Evolutionary conservation across 2,329 filamentous ascomycete species (phyloP).

Genomic region (Dactylellina drechsleri): DNA sequence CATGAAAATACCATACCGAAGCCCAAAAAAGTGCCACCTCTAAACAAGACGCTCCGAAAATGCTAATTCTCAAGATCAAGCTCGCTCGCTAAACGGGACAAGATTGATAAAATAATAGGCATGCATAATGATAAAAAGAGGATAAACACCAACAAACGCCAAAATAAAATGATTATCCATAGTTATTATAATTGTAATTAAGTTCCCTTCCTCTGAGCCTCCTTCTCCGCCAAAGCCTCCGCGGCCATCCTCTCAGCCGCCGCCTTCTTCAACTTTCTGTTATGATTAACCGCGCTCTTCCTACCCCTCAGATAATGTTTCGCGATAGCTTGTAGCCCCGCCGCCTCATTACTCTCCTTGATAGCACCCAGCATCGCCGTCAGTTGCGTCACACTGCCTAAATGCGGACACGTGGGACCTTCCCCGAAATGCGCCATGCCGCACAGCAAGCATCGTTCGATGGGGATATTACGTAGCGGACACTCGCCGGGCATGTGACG

Average conservation of each 20-base stretch:
- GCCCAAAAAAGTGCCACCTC: background rate
- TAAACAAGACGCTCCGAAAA: background rate
- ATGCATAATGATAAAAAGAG: background rate
- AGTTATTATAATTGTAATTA: background rate
- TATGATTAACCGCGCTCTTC: slow-evolving; percentile 68
- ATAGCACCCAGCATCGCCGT: slow-evolving; percentile 72
- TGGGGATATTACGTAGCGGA: slow-evolving; percentile 69
- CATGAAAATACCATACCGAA: background rate
- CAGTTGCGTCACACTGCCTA: slow-evolving; percentile 72
- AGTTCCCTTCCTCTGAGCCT: slow-evolving; percentile 40
- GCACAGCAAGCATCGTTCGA: slow-evolving; percentile 73
- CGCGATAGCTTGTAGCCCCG: slow-evolving; percentile 67
- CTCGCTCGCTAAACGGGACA: background rate
- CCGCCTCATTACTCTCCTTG: slow-evolving; percentile 69
- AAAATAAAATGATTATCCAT: slow-evolving; percentile 6
- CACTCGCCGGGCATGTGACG: slow-evolving; percentile 70
- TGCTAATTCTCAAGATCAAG: background rate
- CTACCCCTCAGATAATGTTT: slow-evolving; percentile 69
- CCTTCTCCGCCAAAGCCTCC: slow-evolving; percentile 33
- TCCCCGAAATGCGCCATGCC: slow-evolving; percentile 71
- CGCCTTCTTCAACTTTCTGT: slow-evolving; percentile 63
- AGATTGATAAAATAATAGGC: background rate
- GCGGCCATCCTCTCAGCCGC: slow-evolving; percentile 45
- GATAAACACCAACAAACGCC: slow-evolving; percentile 1
- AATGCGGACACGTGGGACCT: slow-evolving; percentile 70